Evolutionary conservation across 306 rosid species (phyloP).

Genomic region (Rosa persica): DNA sequence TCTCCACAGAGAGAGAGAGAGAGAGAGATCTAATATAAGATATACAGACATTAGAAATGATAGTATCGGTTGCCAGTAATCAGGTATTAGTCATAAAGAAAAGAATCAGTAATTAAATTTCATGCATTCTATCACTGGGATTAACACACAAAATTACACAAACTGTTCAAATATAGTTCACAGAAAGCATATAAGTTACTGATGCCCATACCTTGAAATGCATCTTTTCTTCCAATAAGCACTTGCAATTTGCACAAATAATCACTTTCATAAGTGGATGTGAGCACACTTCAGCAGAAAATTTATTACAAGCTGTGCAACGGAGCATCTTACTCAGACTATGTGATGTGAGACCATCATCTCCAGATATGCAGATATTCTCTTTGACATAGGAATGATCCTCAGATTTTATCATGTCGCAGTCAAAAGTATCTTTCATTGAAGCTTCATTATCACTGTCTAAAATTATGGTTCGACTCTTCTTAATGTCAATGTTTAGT

Average conservation of each 20-base stretch:
- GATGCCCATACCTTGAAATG: constrained; percentile 40
- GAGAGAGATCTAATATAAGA: not conserved
- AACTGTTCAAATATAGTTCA: not conserved
- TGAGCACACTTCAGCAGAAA: constrained; percentile 44
- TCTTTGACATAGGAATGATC: constrained; percentile 37
- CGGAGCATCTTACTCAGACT: constrained; percentile 37
- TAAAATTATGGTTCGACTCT: constrained; percentile 36
- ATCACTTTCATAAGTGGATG: constrained; percentile 79
- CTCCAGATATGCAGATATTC: constrained; percentile 25
- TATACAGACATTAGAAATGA: not conserved
- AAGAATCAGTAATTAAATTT: not conserved
- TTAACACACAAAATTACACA: not conserved
- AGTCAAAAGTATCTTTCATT: constrained; percentile 37
- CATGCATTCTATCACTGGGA: not conserved
- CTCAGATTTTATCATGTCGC: constrained; percentile 27
- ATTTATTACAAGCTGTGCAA: constrained; percentile 70
- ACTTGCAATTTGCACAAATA: constrained; percentile 67
- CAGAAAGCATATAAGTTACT: constrained; percentile 9
- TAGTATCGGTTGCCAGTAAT: not conserved
- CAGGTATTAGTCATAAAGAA: not conserved
- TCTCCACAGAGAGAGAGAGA: not conserved
- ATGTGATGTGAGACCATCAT: constrained; percentile 41
- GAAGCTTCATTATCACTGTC: constrained; percentile 44
- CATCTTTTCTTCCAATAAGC: constrained; percentile 49
- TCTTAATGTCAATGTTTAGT: constrained; percentile 50